Evolutionary conservation across 2,329 filamentous ascomycete genomes (phyloP).

Genomic region (Sordariomycetes sp.): DNA sequence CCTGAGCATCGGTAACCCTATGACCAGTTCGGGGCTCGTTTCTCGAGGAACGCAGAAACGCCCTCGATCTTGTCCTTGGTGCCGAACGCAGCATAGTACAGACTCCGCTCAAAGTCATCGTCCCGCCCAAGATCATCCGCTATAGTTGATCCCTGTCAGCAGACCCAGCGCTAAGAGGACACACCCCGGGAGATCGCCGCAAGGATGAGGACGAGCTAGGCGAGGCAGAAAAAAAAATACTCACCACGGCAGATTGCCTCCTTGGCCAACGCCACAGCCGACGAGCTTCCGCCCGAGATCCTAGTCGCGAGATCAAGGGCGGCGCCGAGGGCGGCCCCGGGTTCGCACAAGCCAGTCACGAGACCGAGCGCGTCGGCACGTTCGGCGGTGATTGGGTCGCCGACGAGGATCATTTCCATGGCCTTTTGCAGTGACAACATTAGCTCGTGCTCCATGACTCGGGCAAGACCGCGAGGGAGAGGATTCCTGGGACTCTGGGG

Average conservation of each 20-base stretch:
- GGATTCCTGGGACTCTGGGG: no score
- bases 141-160: conserved; percentile 1
- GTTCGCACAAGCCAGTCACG: conserved; percentile 3
- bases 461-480: no score
- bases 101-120: conserved; percentile 18
- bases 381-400: conserved; percentile 4
- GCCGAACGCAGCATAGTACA: conserved; percentile 21
- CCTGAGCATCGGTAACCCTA: neutral
- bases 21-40: conserved; percentile 6
- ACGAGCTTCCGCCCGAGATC: neutral
- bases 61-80: conserved; percentile 16
- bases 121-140: conserved; percentile 14
- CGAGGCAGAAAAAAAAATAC: neutral
- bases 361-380: conserved; percentile 5
- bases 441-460: neutral
- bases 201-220: no score
- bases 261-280: conserved; percentile 1
- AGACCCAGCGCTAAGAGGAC: neutral
- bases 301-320: neutral
- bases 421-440: conserved; percentile 2
- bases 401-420: conserved; percentile 8
- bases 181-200: no score
- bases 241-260: neutral
- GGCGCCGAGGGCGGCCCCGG: conserved; percentile 2
- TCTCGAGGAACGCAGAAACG: conserved; percentile 16